Base-by-base conservation (phyloP, 495 filamentous ascomycete genomes). In the Hyaloscypha variabilis region DNA sequence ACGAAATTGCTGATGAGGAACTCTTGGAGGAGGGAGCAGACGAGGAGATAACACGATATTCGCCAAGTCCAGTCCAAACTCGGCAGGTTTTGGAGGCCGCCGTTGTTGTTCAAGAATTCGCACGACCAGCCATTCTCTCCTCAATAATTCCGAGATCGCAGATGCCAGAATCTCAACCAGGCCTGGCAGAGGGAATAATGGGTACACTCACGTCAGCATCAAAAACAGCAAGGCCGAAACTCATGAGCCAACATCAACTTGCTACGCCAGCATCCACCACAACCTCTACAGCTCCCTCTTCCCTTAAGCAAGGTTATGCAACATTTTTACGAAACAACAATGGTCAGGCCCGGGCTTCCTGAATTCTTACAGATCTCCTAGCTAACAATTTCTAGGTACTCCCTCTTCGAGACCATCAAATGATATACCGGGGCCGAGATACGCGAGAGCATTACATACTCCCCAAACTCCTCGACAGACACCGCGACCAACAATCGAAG, bases 161-260 rank as follows among this genome's bases (percentile, higher is more conserved):
- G 46, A 1, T 51, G 34, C 29, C n/a, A 65, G 31, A 70, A 62
- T 17, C 30, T 24, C 21, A 28, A 63, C 67, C 42, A 34, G 21
- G 24, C 29, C 13, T 58, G 1, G 56, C 28, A 21, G 72, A 64
- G 46, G 67, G 67, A 55, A 74, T 80, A 28, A 91, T 90, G 88
- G 87, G 83, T 64, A 80, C 82, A 66, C 71, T 88, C 58, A 71
- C 81, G 57, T 76, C 85, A 36, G 79, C 77, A 60, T 80, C 86
- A 11, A 79, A 76, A 54, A 62, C 67, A 10, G 28, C 59, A 53
- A 60, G 59, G 19, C 62, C 62, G 14, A 50, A 46, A 57, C 54
- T 72, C 8, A 58, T 68, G 31, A 65, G 28, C 53, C 70, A 72
- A 51, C 39, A 28, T 54, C 71, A 73, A 42, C 61, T 71, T 54